These are phyloP conservation scores for Perkinsus olseni DNA, from an alignment of 169 alveolate genomes.

Conservation along the genomic window DNA sequence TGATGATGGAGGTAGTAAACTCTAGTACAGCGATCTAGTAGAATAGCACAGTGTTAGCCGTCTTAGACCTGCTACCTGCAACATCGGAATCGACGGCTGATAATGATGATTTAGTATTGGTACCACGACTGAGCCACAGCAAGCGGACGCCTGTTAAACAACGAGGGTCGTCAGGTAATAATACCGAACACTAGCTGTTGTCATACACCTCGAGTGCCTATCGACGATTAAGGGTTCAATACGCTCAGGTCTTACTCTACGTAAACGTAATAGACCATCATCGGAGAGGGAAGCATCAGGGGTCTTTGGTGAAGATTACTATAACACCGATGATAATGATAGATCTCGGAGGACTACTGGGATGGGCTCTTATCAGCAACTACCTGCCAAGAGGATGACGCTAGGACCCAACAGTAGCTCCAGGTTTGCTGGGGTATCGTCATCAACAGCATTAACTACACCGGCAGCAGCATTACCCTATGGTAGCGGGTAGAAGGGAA, in stretches of 20 bases:
- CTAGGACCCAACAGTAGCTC: neutral
- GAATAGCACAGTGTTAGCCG: neutral
- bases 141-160: neutral
- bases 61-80: neutral
- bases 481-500: neutral
- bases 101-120: neutral
- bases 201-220: neutral
- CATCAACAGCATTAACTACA: neutral
- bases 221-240: neutral
- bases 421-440: neutral
- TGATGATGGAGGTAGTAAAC: too few relatives aligned
- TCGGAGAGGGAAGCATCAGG: neutral
- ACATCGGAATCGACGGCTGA: neutral
- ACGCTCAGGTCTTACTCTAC: neutral
- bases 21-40: neutral
- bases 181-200: too few relatives aligned
- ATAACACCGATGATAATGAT: neutral
- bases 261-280: neutral
- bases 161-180: neutral
- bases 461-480: neutral
- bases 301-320: neutral
- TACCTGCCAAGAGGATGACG: neutral
- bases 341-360: neutral
- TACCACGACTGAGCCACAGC: neutral
- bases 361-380: neutral